Percentiles rank a stretch among this genome's conserved stretches.
phyloP scores from a whole-genome alignment of 306 rosid species.

The Dalbergia cochinchinensis region DNA sequence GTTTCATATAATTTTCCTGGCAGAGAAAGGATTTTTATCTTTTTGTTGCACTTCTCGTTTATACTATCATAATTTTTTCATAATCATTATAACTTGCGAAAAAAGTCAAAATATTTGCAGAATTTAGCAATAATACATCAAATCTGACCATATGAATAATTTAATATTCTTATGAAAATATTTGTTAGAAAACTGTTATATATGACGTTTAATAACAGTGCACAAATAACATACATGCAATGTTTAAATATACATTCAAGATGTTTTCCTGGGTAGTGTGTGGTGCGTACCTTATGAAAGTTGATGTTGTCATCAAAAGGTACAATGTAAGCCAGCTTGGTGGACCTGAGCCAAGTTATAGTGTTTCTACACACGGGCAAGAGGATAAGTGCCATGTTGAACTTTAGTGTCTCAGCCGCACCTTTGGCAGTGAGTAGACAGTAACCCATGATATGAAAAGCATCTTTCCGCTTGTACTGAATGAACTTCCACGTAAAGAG shows the following conservation, averaged over 20 bases:
- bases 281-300: slow-evolving; percentile 81
- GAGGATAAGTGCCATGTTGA: slow-evolving; percentile 93
- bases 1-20: no score
- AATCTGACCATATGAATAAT: no score
- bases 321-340: slow-evolving; percentile 63
- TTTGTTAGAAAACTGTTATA: no score
- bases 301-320: slow-evolving; percentile 97
- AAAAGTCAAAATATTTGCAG: neutral
- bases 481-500: slow-evolving; percentile 84
- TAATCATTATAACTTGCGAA: neutral
- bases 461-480: slow-evolving; percentile 66
- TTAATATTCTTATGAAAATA: no score
- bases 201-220: no score
- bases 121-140: no score
- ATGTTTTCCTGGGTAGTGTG: slow-evolving; percentile 9
- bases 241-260: slow-evolving; percentile 7
- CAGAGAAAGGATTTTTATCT: no score
- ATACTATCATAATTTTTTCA: neutral
- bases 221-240: no score
- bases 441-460: slow-evolving; percentile 73
- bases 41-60: neutral
- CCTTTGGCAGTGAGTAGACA: slow-evolving; percentile 91
- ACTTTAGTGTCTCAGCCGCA: slow-evolving; percentile 89
- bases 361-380: slow-evolving; percentile 89
- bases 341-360: slow-evolving; percentile 91